Conservation (phyloP, 352 stramenopile genomes). For the Phytophthora sp. region DNA sequence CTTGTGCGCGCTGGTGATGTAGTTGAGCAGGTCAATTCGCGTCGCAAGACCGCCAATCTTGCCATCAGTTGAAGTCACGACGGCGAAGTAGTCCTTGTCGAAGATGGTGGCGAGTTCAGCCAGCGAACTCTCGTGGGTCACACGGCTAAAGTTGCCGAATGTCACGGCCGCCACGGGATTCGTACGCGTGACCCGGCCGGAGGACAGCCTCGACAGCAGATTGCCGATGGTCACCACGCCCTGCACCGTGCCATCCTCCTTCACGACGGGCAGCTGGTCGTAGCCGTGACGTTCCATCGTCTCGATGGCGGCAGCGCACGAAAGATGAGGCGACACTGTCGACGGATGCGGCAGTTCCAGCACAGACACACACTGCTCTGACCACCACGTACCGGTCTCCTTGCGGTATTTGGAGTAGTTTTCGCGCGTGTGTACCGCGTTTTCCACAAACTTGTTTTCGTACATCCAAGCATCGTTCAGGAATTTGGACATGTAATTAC, state of each 20-base stretch:
- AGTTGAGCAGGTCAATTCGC: constrained; percentile 96
- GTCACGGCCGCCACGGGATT: constrained; percentile 89
- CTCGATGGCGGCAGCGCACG: constrained; percentile 92
- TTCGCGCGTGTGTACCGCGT: constrained; percentile 69
- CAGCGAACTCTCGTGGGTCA: constrained; percentile 88
- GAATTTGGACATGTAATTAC: constrained; percentile 99
- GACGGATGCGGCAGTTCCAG: constrained; percentile 80
- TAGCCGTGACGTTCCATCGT: constrained; percentile 93
- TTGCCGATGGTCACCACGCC: constrained; percentile 97
- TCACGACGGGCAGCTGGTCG: constrained; percentile 79
- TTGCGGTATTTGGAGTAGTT: constrained; percentile 77
- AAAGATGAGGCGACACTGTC: constrained; percentile 85
- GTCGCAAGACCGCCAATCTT: constrained; percentile 93
- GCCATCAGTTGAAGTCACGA: constrained; percentile 82
- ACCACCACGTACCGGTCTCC: constrained; percentile 92
- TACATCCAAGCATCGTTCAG: constrained; percentile 95
- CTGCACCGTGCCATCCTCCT: constrained; percentile 74
- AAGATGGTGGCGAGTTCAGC: constrained; percentile 93
- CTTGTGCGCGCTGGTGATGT: constrained; percentile 74
- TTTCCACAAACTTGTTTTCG: constrained; percentile 73
- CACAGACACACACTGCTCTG: constrained; percentile 82
- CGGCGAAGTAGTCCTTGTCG: constrained; percentile 95
- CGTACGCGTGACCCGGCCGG: constrained; percentile 80
- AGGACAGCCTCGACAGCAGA: constrained; percentile 91
- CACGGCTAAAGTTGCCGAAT: constrained; percentile 94